Evolutionary conservation across 2,329 filamentous ascomycete species (phyloP).

Genomic region (Celoporthe dispersa): DNA sequence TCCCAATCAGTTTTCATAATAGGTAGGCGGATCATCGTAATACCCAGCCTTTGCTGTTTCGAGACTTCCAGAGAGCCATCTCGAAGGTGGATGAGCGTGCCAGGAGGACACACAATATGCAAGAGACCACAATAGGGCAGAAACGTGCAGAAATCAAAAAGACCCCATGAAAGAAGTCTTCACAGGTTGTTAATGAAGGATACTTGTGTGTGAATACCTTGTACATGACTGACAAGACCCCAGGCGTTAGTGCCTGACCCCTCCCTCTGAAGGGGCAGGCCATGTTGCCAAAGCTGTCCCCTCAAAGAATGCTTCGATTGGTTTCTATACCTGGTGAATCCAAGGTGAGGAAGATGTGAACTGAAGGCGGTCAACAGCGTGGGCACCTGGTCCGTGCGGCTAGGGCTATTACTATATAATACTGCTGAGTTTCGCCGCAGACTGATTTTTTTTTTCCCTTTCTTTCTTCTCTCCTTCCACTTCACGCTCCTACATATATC

Average conservation of each 20-base stretch:
- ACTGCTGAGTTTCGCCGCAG: neutral
- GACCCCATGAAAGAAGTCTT: no score
- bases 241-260: neutral
- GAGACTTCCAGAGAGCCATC: neutral
- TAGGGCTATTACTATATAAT: neutral
- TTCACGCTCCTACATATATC: no score
- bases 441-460: neutral
- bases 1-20: no score
- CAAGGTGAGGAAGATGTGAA: neutral
- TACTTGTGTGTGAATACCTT: neutral
- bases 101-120: neutral
- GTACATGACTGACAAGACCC: neutral
- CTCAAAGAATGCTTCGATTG: neutral
- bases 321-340: no score
- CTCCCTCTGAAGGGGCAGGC: rapidly evolving
- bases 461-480: neutral
- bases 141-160: no score
- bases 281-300: neutral
- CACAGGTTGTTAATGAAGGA: no score
- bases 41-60: neutral
- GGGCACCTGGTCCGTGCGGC: neutral
- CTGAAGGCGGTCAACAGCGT: neutral
- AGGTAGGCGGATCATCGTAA: no score
- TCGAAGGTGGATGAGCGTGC: neutral
- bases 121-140: neutral